phyloP scores from a whole-genome alignment of 2,329 filamentous ascomycete genomes.

The Malbranchea cinnamomea region DNA sequence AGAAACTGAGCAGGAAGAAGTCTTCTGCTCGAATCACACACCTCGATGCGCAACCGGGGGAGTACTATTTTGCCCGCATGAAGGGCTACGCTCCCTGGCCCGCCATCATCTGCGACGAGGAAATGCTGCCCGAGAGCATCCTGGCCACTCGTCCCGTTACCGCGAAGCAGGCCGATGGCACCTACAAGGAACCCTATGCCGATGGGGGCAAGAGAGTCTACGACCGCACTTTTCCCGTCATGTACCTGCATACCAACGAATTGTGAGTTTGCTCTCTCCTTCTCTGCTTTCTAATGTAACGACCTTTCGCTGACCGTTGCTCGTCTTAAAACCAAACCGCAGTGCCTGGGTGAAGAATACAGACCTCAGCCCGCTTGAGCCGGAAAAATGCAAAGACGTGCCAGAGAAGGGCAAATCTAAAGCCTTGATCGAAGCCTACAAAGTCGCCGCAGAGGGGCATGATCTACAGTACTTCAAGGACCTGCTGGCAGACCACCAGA shows the following conservation, averaged over 20 bases:
- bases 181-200: slow-evolving; percentile 71
- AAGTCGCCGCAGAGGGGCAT: slow-evolving; percentile 63
- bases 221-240: slow-evolving; percentile 81
- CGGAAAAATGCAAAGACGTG: slow-evolving; percentile 52
- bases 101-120: slow-evolving; percentile 82
- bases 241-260: slow-evolving; percentile 91
- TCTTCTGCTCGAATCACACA: slow-evolving; percentile 57
- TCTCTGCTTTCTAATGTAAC: slow-evolving; percentile 2
- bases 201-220: slow-evolving; percentile 75
- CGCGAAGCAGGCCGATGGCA: slow-evolving; percentile 66
- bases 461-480: slow-evolving; percentile 71
- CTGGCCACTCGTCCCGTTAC: slow-evolving; percentile 69
- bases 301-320: neutral
- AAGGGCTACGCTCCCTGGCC: slow-evolving; percentile 95
- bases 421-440: slow-evolving; percentile 61
- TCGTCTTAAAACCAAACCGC: slow-evolving; percentile 4
- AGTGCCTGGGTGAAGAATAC: slow-evolving; percentile 89
- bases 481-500: slow-evolving; percentile 48
- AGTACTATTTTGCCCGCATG: slow-evolving; percentile 83
- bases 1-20: slow-evolving; percentile 76
- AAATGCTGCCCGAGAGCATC: slow-evolving; percentile 73
- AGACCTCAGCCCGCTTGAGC: slow-evolving; percentile 61
- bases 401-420: slow-evolving; percentile 65
- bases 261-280: slow-evolving; percentile 53
- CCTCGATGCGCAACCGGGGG: slow-evolving; percentile 72